Evolutionary conservation across 805 yeast species (phyloP).

Genomic region (Tetrapisispora phaffii): DNA sequence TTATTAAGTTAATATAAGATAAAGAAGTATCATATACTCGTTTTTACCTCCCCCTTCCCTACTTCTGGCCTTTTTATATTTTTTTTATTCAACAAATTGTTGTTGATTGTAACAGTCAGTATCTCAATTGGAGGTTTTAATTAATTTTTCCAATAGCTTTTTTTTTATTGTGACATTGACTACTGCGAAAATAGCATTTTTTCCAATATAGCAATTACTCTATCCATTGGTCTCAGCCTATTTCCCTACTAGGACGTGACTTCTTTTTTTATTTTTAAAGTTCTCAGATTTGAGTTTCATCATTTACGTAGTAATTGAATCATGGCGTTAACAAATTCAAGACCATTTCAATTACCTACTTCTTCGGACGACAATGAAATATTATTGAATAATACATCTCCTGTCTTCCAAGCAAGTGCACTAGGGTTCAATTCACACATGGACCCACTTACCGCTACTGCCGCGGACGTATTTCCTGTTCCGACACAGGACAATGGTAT

Average conservation of each 20-base stretch:
- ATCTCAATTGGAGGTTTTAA: conserved; percentile 5
- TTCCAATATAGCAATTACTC: not conserved
- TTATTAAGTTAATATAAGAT: not conserved
- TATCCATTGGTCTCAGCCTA: not conserved
- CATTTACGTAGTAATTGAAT: not conserved
- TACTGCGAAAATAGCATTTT: not conserved
- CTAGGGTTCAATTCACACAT: conserved; percentile 12
- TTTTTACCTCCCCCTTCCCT: not conserved
- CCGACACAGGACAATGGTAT: not conserved
- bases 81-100: not conserved
- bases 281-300: not conserved
- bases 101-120: not conserved
- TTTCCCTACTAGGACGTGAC: no score
- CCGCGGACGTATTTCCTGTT: conserved; percentile 3
- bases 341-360: conserved; percentile 47
- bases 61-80: not conserved
- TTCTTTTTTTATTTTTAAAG: not conserved
- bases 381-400: conserved; percentile 26
- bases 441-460: conserved; percentile 2
- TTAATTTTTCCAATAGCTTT: conserved; percentile 4
- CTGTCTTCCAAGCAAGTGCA: conserved; percentile 25
- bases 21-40: not conserved
- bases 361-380: conserved; percentile 27
- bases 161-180: not conserved
- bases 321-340: conserved; percentile 61